Evolutionary conservation across 1,284 basidiomycete genomes (phyloP).

Genomic region (Hypsizygus ulmarius): DNA sequence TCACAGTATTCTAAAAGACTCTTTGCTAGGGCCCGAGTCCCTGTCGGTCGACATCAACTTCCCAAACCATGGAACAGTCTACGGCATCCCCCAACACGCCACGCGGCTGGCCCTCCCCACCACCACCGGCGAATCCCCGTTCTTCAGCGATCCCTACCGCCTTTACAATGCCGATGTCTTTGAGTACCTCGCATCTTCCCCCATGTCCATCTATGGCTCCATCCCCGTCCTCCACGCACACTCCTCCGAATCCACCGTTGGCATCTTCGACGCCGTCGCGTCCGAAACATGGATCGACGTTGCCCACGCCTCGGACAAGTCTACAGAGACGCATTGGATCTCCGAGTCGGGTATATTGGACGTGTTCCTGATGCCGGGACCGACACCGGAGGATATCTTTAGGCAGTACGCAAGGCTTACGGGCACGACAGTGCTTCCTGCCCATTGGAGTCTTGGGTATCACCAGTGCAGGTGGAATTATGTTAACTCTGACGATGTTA

Average conservation of each 20-base stretch:
- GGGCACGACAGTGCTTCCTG: slow-evolving; percentile 84
- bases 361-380: slow-evolving; percentile 90
- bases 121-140: slow-evolving; percentile 68
- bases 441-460: slow-evolving; percentile 90
- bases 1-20: slow-evolving; percentile 1
- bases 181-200: slow-evolving; percentile 90
- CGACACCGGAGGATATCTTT: slow-evolving; percentile 79
- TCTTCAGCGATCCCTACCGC: slow-evolving; percentile 90
- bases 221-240: slow-evolving; percentile 96
- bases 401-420: slow-evolving; percentile 84
- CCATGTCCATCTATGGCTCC: slow-evolving; percentile 90
- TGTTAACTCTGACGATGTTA: slow-evolving; percentile 85
- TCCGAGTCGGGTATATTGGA: slow-evolving; percentile 97
- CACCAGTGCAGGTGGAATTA: slow-evolving; percentile 99
- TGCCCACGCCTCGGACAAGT: slow-evolving; percentile 58
- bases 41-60: slow-evolving; percentile 92
- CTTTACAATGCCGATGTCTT: slow-evolving; percentile 98
- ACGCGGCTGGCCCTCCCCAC: slow-evolving; percentile 86
- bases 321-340: slow-evolving; percentile 91
- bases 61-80: slow-evolving; percentile 87
- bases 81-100: slow-evolving; percentile 96
- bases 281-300: slow-evolving; percentile 98
- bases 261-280: slow-evolving; percentile 86
- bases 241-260: slow-evolving; percentile 80
- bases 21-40: slow-evolving; percentile 80